phyloP scores from a whole-genome alignment of 352 stramenopile species.

The Globisporangium radiosum region DNA sequence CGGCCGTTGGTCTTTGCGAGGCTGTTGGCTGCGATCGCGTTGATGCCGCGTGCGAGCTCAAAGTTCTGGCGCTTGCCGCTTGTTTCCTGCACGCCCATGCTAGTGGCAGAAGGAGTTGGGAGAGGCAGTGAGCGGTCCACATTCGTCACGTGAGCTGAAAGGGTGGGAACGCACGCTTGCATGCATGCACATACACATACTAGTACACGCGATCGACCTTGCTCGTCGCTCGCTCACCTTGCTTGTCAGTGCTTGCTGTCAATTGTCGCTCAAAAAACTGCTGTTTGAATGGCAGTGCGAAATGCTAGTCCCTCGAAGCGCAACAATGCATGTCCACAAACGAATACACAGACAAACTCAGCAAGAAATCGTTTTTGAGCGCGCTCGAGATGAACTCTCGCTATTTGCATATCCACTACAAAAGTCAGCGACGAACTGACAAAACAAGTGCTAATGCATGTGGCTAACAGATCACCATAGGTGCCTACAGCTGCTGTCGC shows the following conservation, averaged over 20 bases:
- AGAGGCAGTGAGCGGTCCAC: no score
- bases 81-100: conserved; percentile 9
- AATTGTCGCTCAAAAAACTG: neutral
- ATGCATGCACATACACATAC: neutral
- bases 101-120: neutral
- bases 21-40: conserved; percentile 67
- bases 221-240: neutral
- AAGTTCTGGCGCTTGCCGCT: conserved; percentile 48
- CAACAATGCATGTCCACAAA: neutral
- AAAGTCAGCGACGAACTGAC: no score
- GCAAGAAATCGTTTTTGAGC: neutral
- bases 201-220: neutral
- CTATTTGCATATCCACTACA: neutral
- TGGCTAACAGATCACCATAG: no score
- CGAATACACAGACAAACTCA: neutral
- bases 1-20: conserved; percentile 57
- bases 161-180: no score
- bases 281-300: no score
- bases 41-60: conserved; percentile 69
- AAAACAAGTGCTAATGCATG: no score
- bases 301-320: neutral
- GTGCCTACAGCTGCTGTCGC: no score
- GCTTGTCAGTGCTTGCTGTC: neutral
- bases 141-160: no score
- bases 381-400: neutral